A percentile compares a stretch with the other conserved stretches of the same genome.
Evolutionary conservation across 257 asterid species (phyloP).

Genomic region (Solanum peruvianum): DNA sequence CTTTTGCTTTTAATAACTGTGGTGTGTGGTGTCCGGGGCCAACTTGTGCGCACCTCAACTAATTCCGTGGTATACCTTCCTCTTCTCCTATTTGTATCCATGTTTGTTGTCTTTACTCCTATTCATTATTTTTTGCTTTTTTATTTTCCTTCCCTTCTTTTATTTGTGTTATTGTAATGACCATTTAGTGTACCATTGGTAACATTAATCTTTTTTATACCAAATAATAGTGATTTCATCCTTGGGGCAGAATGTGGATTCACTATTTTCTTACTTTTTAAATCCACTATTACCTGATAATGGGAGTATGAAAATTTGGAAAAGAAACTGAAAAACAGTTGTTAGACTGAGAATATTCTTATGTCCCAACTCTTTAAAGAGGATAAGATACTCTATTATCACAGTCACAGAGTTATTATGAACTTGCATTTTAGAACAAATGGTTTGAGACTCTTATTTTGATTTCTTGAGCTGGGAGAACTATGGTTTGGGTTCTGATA

Average conservation of each 20-base stretch:
- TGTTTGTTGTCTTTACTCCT: slow-evolving; percentile 9
- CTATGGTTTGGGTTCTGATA: neutral
- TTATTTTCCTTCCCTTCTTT: neutral
- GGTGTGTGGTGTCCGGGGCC: neutral
- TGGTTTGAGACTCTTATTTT: neutral
- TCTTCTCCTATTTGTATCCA: neutral
- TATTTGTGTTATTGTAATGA: neutral
- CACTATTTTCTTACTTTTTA: neutral
- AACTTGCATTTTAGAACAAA: neutral
- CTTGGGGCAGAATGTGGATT: neutral
- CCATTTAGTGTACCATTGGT: neutral
- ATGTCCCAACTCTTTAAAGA: neutral
- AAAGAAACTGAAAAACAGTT: neutral
- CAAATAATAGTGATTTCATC: neutral
- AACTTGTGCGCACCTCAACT: neutral
- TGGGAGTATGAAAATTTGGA: neutral
- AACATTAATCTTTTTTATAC: neutral
- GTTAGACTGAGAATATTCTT: neutral
- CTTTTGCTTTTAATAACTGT: neutral
- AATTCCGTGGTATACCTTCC: neutral
- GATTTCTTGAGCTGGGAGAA: neutral
- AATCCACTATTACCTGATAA: neutral
- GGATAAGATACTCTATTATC: neutral
- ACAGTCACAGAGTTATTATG: neutral
- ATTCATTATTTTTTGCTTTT: neutral